Conservation (phyloP, 2,329 filamentous ascomycete species). For the Neoascochyta sp. region DNA sequence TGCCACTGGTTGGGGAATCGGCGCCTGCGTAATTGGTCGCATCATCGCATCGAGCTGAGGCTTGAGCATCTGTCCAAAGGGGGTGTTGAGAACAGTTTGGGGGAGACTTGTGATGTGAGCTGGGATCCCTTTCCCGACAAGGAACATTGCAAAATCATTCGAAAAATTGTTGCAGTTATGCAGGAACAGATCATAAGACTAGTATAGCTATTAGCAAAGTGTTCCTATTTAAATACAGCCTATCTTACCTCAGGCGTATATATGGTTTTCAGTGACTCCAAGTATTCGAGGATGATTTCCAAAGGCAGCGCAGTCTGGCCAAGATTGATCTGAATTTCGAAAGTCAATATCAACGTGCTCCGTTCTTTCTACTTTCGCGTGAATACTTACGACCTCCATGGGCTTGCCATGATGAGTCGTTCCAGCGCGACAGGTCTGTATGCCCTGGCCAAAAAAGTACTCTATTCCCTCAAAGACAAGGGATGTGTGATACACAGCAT, state of each 20-base stretch:
- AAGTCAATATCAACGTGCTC: too few relatives aligned
- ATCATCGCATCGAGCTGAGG: conserved; percentile 68
- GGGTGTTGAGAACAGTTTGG: conserved; percentile 77
- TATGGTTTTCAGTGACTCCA: conserved; percentile 75
- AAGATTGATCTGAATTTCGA: too few relatives aligned
- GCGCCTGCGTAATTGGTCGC: conserved; percentile 59
- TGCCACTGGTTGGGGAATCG: conserved; percentile 38
- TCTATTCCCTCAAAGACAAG: conserved; percentile 81
- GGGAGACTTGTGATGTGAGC: conserved; percentile 82
- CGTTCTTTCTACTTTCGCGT: too few relatives aligned
- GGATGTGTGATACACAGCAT: conserved; percentile 93
- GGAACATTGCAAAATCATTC: conserved; percentile 85
- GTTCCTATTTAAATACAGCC: too few relatives aligned
- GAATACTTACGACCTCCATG: conserved; percentile 69
- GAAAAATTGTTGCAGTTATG: conserved; percentile 99
- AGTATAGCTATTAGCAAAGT: too few relatives aligned
- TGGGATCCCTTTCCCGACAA: conserved; percentile 84
- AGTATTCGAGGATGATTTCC: conserved; percentile 80
- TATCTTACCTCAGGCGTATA: conserved; percentile 75
- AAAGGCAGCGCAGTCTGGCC: conserved; percentile 74
- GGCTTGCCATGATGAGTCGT: conserved; percentile 82
- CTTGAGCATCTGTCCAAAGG: conserved; percentile 82
- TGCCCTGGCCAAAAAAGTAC: conserved; percentile 85
- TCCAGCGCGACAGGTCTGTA: conserved; percentile 76
- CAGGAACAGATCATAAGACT: conserved; percentile 74